phyloP scores from a whole-genome alignment of 352 stramenopile genomes.

The Stramenopiles sp. region DNA sequence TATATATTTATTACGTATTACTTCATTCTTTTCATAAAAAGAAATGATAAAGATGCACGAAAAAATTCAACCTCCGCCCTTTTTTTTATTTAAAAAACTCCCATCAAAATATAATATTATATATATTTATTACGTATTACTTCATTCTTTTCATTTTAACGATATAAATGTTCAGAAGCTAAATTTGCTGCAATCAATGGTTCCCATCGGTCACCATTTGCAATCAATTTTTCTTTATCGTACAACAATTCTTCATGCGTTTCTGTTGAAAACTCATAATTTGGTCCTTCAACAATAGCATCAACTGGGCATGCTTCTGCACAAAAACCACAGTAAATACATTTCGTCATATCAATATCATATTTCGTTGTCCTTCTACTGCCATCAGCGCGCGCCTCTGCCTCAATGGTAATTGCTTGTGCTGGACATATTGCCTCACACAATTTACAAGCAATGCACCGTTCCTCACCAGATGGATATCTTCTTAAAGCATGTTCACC shows the following conservation, averaged over 20 bases:
- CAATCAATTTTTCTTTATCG: conserved; percentile 98
- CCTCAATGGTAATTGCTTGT: conserved; percentile 98
- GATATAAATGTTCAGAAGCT: conserved; percentile 92
- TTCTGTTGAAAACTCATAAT: conserved; percentile 99
- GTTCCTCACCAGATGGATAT: conserved; percentile 96
- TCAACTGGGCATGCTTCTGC: conserved; percentile 90
- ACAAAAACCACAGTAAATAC: conserved; percentile 78
- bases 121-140: neutral
- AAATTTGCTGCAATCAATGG: conserved; percentile 98
- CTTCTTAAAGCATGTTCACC: conserved; percentile 91
- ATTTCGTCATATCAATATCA: conserved; percentile 99
- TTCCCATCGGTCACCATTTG: conserved; percentile 99
- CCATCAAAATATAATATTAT: no score
- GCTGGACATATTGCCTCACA: conserved; percentile 98
- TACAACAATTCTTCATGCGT: conserved; percentile 98
- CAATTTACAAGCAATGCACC: conserved; percentile 99
- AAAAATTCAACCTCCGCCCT: no score
- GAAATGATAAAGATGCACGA: conserved; percentile 93
- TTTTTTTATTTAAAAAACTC: no score
- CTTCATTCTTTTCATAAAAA: conserved; percentile 34
- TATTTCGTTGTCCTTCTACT: conserved; percentile 94
- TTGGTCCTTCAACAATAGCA: conserved; percentile 97
- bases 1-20: neutral
- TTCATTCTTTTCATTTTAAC: conserved; percentile 40
- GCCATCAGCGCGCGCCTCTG: conserved; percentile 88